Evolutionary conservation across 2,329 filamentous ascomycete species (phyloP).

Genomic region (Neofusicoccum cordaticola): DNA sequence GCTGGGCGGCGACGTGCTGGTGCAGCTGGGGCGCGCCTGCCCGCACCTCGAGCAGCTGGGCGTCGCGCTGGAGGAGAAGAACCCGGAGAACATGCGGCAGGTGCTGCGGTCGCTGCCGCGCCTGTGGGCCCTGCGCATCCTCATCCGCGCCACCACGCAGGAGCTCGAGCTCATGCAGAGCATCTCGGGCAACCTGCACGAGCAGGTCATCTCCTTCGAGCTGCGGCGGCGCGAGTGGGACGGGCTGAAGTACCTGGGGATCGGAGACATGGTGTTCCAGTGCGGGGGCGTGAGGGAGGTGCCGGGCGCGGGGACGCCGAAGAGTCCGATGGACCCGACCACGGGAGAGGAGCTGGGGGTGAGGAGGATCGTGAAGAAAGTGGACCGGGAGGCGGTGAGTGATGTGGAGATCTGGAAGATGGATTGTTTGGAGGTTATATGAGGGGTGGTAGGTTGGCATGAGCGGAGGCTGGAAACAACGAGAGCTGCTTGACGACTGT

Average conservation of each 20-base stretch:
- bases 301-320: neutral
- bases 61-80: conserved; percentile 56
- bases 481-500: neutral
- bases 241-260: conserved; percentile 38
- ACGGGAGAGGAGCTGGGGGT: conserved; percentile 3
- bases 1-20: conserved; percentile 48
- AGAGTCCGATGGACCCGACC: conserved; percentile 26
- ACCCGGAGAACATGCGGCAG: conserved; percentile 32
- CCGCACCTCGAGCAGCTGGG: conserved; percentile 60
- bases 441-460: neutral
- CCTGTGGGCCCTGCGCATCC: conserved; percentile 41
- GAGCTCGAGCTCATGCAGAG: conserved; percentile 26
- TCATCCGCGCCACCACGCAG: conserved; percentile 31
- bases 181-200: conserved; percentile 31
- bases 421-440: conserved; percentile 35
- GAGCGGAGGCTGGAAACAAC: neutral
- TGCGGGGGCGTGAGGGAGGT: conserved; percentile 32
- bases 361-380: conserved; percentile 28
- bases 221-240: conserved; percentile 34
- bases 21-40: conserved; percentile 52
- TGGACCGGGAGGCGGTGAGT: conserved; percentile 36
- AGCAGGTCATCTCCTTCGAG: conserved; percentile 32
- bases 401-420: conserved; percentile 46
- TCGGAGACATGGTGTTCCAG: conserved; percentile 40
- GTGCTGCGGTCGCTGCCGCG: conserved; percentile 39